phyloP scores from a whole-genome alignment of 371 early-diverging fungal species.

The Dinochytrium kinnereticum region DNA sequence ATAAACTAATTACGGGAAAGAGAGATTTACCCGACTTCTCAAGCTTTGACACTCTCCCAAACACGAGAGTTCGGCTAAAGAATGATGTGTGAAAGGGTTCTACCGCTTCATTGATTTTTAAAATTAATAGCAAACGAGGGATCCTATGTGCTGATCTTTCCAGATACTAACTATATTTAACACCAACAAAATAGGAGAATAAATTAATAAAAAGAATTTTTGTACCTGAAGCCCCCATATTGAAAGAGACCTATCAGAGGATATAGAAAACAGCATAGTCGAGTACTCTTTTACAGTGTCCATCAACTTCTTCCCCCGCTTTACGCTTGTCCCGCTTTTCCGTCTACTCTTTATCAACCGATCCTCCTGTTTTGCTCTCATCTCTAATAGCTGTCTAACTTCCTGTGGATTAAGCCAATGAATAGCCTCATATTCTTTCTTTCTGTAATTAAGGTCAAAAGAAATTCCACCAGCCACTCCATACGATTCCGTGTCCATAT shows the following conservation, averaged over 20 bases:
- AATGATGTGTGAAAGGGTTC: neutral
- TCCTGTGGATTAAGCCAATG: slow-evolving; percentile 63
- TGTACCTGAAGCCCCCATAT: slow-evolving; percentile 83
- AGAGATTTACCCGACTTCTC: neutral
- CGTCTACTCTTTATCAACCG: slow-evolving; percentile 21
- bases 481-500: too few species aligned
- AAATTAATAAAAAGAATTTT: neutral
- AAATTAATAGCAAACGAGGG: slow-evolving; percentile 70
- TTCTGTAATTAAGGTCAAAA: neutral
- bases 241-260: slow-evolving; percentile 71
- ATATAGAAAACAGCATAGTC: slow-evolving; percentile 75
- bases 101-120: slow-evolving; percentile 68
- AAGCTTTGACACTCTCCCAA: neutral
- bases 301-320: slow-evolving; percentile 55
- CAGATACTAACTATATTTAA: slow-evolving; percentile 53
- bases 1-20: too few species aligned
- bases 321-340: slow-evolving; percentile 20
- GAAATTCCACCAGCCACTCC: neutral
- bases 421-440: slow-evolving; percentile 49
- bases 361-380: slow-evolving; percentile 18
- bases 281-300: slow-evolving; percentile 76
- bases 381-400: slow-evolving; percentile 32
- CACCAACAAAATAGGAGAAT: neutral
- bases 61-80: neutral
- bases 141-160: slow-evolving; percentile 65